phyloP scores from a whole-genome alignment of 441 rosid genomes.

The Arabidopsis hybrid region DNA sequence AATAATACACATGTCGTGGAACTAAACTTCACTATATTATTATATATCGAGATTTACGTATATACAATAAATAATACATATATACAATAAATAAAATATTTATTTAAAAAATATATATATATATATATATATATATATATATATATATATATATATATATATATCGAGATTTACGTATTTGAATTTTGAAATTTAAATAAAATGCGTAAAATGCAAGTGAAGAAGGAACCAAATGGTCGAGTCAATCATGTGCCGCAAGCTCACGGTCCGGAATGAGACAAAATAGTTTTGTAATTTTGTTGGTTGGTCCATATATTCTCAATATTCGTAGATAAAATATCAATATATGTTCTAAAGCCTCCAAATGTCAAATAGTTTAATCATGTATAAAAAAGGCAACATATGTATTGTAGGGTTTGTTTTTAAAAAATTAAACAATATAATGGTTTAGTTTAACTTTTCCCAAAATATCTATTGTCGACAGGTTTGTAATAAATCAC shows the following conservation, averaged over 20 bases:
- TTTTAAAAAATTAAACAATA: constrained; percentile 3
- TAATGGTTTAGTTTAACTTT: neutral
- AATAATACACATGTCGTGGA: constrained; percentile 24
- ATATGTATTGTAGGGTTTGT: constrained; percentile 32
- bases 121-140: too few species aligned
- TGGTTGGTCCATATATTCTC: constrained; percentile 38
- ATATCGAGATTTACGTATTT: constrained; percentile 16
- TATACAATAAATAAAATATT: too few species aligned
- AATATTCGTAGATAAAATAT: constrained; percentile 7
- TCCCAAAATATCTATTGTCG: neutral
- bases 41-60: too few species aligned
- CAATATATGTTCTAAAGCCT: constrained; percentile 15
- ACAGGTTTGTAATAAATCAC: neutral
- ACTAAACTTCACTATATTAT: constrained; percentile 1
- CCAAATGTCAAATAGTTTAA: constrained; percentile 15
- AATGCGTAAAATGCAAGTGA: constrained; percentile 17
- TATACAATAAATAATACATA: too few species aligned
- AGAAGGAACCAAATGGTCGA: constrained; percentile 38
- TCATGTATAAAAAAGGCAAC: constrained; percentile 34
- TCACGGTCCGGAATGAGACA: constrained; percentile 37
- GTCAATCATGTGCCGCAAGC: constrained; percentile 45
- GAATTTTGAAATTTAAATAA: constrained; percentile 37
- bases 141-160: too few species aligned
- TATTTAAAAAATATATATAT: too few species aligned
- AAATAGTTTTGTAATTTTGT: constrained; percentile 39